Conservation (phyloP, 169 alveolate genomes). For the Plasmodium adleri region DNA sequence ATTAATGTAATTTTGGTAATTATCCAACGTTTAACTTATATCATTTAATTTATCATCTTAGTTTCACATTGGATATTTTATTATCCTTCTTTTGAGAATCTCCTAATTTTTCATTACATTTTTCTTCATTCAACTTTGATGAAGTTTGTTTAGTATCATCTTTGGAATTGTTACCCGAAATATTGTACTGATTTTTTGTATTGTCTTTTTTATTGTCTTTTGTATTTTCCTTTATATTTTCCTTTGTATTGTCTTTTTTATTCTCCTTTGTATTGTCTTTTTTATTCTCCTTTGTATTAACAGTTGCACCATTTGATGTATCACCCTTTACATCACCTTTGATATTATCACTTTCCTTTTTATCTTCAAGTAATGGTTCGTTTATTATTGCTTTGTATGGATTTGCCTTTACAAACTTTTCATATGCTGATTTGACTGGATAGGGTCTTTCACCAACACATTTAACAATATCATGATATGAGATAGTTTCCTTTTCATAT, state of each 20-base stretch:
- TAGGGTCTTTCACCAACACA: conserved; percentile 89
- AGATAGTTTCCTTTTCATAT: conserved; percentile 87
- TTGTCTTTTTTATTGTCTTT: background rate
- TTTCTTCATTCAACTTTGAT: background rate
- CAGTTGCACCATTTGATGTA: background rate
- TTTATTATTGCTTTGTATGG: conserved; percentile 30
- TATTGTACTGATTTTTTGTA: background rate
- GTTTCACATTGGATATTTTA: conserved; percentile 6
- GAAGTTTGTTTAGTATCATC: background rate
- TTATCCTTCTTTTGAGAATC: conserved; percentile 7
- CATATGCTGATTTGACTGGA: conserved; percentile 81
- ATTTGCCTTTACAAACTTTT: conserved; percentile 79
- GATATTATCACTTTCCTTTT: background rate
- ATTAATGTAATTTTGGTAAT: background rate
- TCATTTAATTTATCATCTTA: conserved; percentile 3
- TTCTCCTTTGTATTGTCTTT: background rate
- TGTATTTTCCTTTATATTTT: background rate
- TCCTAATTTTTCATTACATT: background rate
- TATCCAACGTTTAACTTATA: background rate
- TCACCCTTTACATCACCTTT: background rate
- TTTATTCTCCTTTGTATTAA: background rate
- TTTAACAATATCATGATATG: conserved; percentile 88
- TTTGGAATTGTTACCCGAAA: background rate
- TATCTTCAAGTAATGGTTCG: background rate
- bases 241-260: background rate